These are phyloP conservation scores for Emergomyces africanus DNA, from an alignment of 2,329 filamentous ascomycete species.

Conservation along the genomic window DNA sequence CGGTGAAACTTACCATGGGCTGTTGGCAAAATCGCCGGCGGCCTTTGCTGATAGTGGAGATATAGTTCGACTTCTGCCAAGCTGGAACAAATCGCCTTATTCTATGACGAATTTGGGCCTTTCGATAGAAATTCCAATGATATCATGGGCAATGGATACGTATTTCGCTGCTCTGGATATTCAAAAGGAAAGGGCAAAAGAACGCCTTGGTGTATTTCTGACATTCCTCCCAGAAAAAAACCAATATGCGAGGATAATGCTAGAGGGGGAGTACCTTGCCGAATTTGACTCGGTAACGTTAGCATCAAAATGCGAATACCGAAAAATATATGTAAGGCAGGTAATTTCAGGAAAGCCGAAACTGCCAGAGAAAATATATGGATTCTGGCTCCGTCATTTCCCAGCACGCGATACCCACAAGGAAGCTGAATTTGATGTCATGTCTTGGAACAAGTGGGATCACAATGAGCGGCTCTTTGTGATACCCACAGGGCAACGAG, in stretches of 20 bases:
- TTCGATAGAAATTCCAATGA: constrained; percentile 9
- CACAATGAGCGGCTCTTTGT: background rate
- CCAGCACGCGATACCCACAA: background rate
- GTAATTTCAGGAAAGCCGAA: background rate
- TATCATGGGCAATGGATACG: constrained; percentile 12
- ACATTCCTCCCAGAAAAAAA: constrained; percentile 2
- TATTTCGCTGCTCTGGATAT: constrained; percentile 14
- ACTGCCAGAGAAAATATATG: background rate
- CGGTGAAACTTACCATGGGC: background rate
- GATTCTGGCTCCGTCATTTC: constrained; percentile 3
- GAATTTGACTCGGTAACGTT: background rate
- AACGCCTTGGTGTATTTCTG: constrained; percentile 1
- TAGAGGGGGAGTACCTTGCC: background rate
- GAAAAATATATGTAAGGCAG: constrained; percentile 2
- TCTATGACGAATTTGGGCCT: constrained; percentile 12
- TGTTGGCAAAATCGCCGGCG: constrained; percentile 4
- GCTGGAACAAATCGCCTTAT: constrained; percentile 4
- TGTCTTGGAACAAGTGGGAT: constrained; percentile 2
- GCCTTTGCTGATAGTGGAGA: background rate
- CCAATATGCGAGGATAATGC: constrained; percentile 1
- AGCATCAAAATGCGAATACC: constrained; percentile 1
- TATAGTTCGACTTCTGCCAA: background rate
- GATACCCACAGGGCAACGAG: constrained; percentile 1
- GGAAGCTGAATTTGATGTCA: constrained; percentile 1
- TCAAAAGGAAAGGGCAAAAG: background rate